phyloP scores from a whole-genome alignment of 2,329 filamentous ascomycete genomes.

The Aureobasidium sp. region DNA sequence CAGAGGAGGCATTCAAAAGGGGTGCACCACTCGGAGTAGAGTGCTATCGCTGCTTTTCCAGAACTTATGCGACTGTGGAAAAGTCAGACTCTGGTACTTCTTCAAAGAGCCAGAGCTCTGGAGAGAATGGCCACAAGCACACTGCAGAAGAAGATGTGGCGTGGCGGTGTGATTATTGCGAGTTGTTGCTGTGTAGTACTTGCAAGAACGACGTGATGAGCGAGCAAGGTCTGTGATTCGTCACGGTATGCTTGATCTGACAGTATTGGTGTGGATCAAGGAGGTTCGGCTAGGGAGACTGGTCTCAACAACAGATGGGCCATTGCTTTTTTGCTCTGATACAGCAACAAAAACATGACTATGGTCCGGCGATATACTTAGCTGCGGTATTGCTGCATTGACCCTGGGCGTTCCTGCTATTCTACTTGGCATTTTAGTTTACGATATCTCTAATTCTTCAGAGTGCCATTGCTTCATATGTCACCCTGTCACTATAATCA shows the following conservation, averaged over 20 bases:
- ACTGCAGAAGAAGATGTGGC: constrained; percentile 4
- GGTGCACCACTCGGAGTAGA: constrained; percentile 17
- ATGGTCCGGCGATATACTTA: neutral
- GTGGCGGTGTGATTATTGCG: constrained; percentile 13
- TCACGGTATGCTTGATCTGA: too few species aligned
- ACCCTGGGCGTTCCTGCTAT: neutral
- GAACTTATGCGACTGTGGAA: neutral
- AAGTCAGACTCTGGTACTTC: neutral
- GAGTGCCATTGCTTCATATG: neutral
- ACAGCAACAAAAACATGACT: neutral
- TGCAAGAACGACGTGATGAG: constrained; percentile 6
- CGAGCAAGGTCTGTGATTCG: neutral
- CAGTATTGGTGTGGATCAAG: neutral
- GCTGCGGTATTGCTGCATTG: neutral
- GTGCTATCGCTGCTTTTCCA: constrained; percentile 19
- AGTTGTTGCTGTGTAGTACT: constrained; percentile 13
- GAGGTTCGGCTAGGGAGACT: neutral
- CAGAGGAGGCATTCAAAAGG: constrained; percentile 12
- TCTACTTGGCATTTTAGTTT: neutral
- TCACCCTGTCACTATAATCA: neutral
- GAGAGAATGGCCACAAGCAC: neutral
- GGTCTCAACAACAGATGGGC: neutral
- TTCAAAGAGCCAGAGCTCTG: too few species aligned
- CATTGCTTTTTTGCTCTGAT: neutral
- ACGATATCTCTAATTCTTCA: neutral